Evolutionary conservation across 2,329 filamentous ascomycete species (phyloP), one percentile per base, ranked within the genome.

Genomic region (Purpureocillium takamizusanense): DNA sequence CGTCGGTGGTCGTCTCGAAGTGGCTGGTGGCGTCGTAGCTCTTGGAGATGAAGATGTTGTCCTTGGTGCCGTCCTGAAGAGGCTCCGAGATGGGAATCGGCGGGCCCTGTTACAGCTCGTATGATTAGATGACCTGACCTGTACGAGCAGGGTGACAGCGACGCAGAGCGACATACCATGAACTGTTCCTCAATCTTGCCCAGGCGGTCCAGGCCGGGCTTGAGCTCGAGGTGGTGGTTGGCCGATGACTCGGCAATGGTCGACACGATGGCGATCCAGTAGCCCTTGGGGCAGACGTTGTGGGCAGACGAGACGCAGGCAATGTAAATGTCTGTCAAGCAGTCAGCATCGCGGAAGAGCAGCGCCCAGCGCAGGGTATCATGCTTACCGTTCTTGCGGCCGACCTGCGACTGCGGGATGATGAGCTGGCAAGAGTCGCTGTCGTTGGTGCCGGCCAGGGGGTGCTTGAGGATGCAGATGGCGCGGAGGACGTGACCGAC

Each of bases 281-380:
- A 97, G 44, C 90, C 90, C 76, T 95, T 94, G 54, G 94, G 92
- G 70, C 90, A 97, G 52, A 98, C 94, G 55, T 94, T 97, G 72
- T 98, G 94, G 29, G 89, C 86, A 30, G 86, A 87, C 1, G 89
- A 95, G 42, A 98, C 88, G 61, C 92, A 85, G 41, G 92, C 90
- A 57, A 98, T 83, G 74, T 98, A 98, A 57, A 98, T 89, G 58
- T 97, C 87, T 92, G 47, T 25, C 12, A 6, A 10, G 7, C 16
- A 32, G 31, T 53, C 37, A 52, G 42, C 8, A 18, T 16, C 12
- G 15, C n/a, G 3, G 7, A 30, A 15, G 7, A 18, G 10, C 31
- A 9, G 15, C 17, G 14, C 12, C 13, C 28, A 12, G 7, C 6
- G 12, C 4, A 12, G 12, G 17, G 13, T 2, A 13, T n/a, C 18